Evolutionary conservation across 2,329 filamentous ascomycete species (phyloP).

Genomic region (Zasmidium angulare): DNA sequence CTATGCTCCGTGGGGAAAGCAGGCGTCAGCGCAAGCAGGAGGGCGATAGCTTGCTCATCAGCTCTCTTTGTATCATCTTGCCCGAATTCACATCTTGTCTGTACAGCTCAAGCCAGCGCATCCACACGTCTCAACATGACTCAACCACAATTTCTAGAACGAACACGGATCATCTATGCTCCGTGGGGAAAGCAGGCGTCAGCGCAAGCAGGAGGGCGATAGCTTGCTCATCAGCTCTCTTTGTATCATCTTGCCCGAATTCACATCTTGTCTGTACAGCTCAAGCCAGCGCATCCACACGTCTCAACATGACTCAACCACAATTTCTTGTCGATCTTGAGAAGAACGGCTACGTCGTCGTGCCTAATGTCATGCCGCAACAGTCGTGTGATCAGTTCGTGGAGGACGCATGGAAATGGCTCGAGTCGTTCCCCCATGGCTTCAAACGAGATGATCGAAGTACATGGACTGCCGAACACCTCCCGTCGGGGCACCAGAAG

Average conservation of each 20-base stretch:
- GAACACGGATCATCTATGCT: neutral
- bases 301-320: constrained; percentile 10
- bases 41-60: too few relatives aligned
- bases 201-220: too few relatives aligned
- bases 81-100: too few relatives aligned
- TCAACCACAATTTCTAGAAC: constrained; percentile 17
- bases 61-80: too few relatives aligned
- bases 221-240: too few relatives aligned
- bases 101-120: too few relatives aligned
- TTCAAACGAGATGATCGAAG: constrained; percentile 22
- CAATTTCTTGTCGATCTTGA: constrained; percentile 22
- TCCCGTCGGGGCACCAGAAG: constrained; percentile 13
- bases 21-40: neutral
- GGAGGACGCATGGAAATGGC: constrained; percentile 17
- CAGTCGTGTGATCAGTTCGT: constrained; percentile 15
- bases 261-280: too few relatives aligned
- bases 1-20: neutral
- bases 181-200: neutral
- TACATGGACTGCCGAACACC: constrained; percentile 20
- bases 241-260: too few relatives aligned
- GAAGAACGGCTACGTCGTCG: constrained; percentile 21
- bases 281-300: too few relatives aligned
- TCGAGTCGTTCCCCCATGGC: constrained; percentile 20
- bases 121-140: constrained; percentile 5
- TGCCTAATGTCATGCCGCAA: constrained; percentile 18